phyloP scores from a whole-genome alignment of 768 basidiomycete genomes.

The Lactifluus rugatus region DNA sequence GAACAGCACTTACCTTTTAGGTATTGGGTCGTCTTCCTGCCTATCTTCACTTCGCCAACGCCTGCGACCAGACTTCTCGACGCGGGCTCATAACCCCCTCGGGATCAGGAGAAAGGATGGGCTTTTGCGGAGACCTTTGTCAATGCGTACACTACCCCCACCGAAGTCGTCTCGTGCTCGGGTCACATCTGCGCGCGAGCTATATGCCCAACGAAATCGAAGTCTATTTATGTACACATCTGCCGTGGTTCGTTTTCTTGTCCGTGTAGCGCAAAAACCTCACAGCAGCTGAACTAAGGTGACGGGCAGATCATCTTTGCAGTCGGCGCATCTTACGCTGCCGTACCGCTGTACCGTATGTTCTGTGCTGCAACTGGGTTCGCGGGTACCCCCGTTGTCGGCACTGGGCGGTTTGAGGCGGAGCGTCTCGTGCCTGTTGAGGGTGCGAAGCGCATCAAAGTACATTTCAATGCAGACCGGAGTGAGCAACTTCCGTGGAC shows the following conservation, averaged over 20 bases:
- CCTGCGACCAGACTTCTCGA: background rate
- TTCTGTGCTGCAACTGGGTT: constrained; percentile 98
- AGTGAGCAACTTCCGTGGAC: constrained; percentile 87
- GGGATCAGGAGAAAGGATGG: background rate
- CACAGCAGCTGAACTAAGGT: background rate
- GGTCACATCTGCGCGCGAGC: constrained; percentile 28
- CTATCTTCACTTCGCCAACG: background rate
- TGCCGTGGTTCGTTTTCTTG: constrained; percentile 53
- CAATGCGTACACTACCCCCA: constrained; percentile 2
- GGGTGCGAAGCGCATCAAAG: constrained; percentile 67
- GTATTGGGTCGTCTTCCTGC: background rate
- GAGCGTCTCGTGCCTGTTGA: constrained; percentile 75
- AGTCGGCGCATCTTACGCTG: constrained; percentile 87
- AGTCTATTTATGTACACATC: constrained; percentile 76
- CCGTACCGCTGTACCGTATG: constrained; percentile 94
- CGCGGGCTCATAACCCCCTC: background rate
- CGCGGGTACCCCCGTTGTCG: constrained; percentile 86
- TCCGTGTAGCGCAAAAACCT: background rate
- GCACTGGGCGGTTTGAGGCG: constrained; percentile 74
- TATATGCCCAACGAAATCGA: constrained; percentile 55
- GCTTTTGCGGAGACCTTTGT: background rate
- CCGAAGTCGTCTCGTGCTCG: constrained; percentile 18
- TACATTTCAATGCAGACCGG: constrained; percentile 92
- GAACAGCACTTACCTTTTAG: background rate
- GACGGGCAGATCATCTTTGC: constrained; percentile 59